Percentiles rank a stretch among this genome's conserved stretches.
Evolutionary conservation across 2,329 filamentous ascomycete species (phyloP).

Genomic region (Diaporthe sp.): DNA sequence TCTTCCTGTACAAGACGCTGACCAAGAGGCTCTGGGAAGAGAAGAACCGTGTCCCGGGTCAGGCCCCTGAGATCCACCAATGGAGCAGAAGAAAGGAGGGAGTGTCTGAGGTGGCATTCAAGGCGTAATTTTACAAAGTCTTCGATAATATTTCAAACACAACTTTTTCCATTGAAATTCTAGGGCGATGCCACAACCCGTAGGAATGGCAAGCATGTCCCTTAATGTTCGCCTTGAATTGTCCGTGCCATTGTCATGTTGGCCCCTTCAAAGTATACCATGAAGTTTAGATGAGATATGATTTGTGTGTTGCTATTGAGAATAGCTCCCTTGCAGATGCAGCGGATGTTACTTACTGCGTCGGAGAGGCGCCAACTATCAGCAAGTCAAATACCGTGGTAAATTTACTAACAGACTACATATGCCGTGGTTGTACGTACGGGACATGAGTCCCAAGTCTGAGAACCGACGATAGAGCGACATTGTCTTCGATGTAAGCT

Average conservation of each 20-base stretch:
- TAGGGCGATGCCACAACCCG: background rate
- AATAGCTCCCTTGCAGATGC: background rate
- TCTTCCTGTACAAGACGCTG: conserved; percentile 74
- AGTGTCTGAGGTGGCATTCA: background rate
- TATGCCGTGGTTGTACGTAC: background rate
- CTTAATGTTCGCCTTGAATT: background rate
- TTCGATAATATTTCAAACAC: background rate
- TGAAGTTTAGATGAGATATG: background rate
- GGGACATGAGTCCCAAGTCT: background rate
- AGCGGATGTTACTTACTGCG: background rate
- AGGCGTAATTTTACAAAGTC: background rate
- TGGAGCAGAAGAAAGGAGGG: conserved; percentile 23
- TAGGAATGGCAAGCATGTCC: background rate
- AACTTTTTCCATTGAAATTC: background rate
- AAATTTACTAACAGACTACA: background rate
- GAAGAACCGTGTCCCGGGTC: conserved; percentile 62
- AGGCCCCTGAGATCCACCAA: conserved; percentile 14
- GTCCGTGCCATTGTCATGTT: background rate
- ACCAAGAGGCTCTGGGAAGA: conserved; percentile 71
- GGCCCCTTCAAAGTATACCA: background rate
- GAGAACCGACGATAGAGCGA: background rate
- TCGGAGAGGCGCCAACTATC: background rate
- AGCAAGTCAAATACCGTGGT: background rate
- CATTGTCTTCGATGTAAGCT: background rate
- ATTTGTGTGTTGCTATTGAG: background rate